Evolutionary conservation across 2,329 filamentous ascomycete species (phyloP), one percentile per base, ranked within the genome.

Genomic region (Penicillium sp.): DNA sequence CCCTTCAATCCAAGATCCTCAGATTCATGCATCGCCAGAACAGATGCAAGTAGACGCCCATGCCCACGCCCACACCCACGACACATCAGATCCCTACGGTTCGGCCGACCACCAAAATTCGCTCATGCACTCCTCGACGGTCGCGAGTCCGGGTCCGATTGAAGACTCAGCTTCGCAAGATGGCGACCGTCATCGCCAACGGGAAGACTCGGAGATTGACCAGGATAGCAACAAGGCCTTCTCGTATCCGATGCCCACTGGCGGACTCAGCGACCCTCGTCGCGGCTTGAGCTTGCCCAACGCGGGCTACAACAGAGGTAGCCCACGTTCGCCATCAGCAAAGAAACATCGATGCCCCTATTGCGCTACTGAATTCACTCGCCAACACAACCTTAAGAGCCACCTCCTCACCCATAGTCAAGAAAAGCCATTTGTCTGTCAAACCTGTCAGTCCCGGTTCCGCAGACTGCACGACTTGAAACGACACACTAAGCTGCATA

Each of bases 311-410:
- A 78, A 79, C 52, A 80, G 83, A 69, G 79, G 78, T 61, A 81
- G 79, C 53, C 86, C 87, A 48, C 85, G 86, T 66, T 91, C 91
- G 6, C 88, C 90, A 0, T 87, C 87, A 26, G 83, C 85, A 52
- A 97, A 96, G 78, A 93, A 95, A 70, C 93, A 99, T 79, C 96
- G 95, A 74, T 99, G 95, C 71, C 93, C 91, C 0, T 96, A 96
- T 74, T 99, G 95, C 81, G 87, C 91, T 39, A 97, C 95, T 5
- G 95, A 96, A 69, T 99, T 99, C 67, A 99, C 95, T 27, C 87
- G 95, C 45, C 95, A 98, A 72, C 95, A 98, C 73, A 98, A 99
- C 69, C 84, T 98, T 27, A 99, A 98, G 78, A 97, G 92, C 66
- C 95, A 99, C 78, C 84, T 99, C 56, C 85, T 99, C 71, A 98